Evolutionary conservation across 805 yeast genomes (phyloP), one percentile per base, ranked within the genome.

Genomic region (Tanozyma kutaoensis): DNA sequence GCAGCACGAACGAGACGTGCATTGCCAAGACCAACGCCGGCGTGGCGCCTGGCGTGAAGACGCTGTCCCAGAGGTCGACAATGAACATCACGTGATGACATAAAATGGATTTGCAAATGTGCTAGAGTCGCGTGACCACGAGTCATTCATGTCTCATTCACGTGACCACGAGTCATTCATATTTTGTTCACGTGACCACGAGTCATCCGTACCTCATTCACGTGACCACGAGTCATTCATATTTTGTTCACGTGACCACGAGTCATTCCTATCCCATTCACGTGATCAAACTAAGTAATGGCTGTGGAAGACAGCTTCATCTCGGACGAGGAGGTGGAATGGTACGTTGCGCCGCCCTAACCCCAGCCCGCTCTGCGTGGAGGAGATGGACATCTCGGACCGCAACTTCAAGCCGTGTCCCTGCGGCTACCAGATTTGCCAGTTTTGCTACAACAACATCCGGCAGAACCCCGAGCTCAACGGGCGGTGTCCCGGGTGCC

Each of bases 381-480:
- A 91, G 55, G 96, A 91, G 50, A 76, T 91, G 85, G 99, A 91
- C 53, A 74, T 88, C 25, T 79, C 94, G 12, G 98, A 91, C 55
- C 84, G 80, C 46, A 82, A 85, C 58, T 91, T 91, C 65, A 84
- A 79, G 52, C 99, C 99, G n/a, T 91, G 99, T 62, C 97, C 97
- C 1, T 91, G 99, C 59, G 99, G 99, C 12, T 91, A 91, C 46
- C 96, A 93, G 51, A 81, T 91, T 32, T 91, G 99, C 52, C 97
- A 88, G 63, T 91, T 91, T 49, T 91, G 99, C 53, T 91, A 88
- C 64, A 91, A 91, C 58, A 88, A 86, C 50, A 91, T 91, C 43
- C 70, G 95, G 37, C 91, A 84, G 38, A 88, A 88, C 42, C 96
- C 96, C 2, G 95, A 91, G 49, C 60, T 88, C 36, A 86, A 86